These are phyloP conservation scores for Syzygium jambos DNA, from an alignment of 345 rosid species.

Conservation along the genomic window DNA sequence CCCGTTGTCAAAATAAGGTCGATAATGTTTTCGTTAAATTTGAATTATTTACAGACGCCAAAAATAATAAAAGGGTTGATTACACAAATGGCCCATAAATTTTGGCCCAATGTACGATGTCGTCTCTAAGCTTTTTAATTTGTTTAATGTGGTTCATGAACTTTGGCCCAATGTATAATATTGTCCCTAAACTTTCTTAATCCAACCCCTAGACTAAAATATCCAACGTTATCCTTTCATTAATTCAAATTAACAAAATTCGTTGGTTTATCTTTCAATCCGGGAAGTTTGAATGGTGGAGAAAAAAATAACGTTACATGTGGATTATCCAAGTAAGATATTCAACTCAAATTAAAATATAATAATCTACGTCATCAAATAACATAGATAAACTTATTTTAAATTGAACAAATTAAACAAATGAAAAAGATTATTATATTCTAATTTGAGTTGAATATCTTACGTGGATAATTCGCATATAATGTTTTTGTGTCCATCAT, in stretches of 20 bases:
- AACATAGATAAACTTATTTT: neutral
- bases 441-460: neutral
- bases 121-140: neutral
- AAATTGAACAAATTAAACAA: neutral
- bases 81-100: neutral
- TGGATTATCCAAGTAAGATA: neutral
- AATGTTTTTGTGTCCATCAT: neutral
- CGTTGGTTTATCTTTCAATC: neutral
- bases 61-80: neutral
- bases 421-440: neutral
- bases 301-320: accelerated
- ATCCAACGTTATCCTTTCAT: accelerated
- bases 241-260: neutral
- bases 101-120: accelerated
- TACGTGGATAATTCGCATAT: too few species aligned
- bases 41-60: too few species aligned
- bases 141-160: accelerated
- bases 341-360: neutral
- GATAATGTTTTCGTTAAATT: too few species aligned
- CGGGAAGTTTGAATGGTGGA: neutral
- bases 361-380: neutral
- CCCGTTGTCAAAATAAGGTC: neutral
- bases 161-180: neutral
- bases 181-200: neutral
- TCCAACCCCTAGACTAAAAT: neutral